Conservation (phyloP, 179 eudicot genomes). For the Beta lomatogona region DNA sequence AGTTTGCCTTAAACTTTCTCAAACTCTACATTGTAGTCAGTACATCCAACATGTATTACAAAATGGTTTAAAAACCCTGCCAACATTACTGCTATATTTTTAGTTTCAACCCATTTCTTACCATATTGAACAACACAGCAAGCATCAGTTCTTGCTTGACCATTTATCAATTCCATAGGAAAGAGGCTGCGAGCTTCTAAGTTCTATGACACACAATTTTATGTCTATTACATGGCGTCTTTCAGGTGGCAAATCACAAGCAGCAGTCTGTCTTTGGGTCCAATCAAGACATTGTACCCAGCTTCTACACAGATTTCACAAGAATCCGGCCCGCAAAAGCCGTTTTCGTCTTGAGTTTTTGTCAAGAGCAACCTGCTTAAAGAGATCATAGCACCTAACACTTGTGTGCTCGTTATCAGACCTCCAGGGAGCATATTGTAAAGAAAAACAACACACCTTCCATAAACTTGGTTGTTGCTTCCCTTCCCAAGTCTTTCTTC, state of each 20-base stretch:
- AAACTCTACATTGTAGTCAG: constrained; percentile 22
- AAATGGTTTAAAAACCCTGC: constrained; percentile 61
- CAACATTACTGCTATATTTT: constrained; percentile 68
- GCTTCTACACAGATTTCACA: constrained; percentile 62
- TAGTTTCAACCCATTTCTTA: constrained; percentile 70
- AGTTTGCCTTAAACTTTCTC: constrained; percentile 30
- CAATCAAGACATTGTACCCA: constrained; percentile 72
- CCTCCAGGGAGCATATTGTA: constrained; percentile 40
- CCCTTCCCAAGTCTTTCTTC: constrained; percentile 33
- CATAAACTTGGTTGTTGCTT: constrained; percentile 59
- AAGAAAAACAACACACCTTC: constrained; percentile 52
- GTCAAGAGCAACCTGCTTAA: constrained; percentile 52
- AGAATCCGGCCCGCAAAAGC: constrained; percentile 65
- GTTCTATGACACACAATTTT: constrained; percentile 53
- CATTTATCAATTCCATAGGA: constrained; percentile 68
- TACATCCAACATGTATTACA: constrained; percentile 35
- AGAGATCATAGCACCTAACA: constrained; percentile 63
- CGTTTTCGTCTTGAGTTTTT: constrained; percentile 48
- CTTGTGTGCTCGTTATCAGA: neutral
- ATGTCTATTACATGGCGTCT: constrained; percentile 64
- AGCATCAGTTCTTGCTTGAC: constrained; percentile 58
- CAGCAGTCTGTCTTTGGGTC: constrained; percentile 68
- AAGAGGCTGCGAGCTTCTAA: constrained; percentile 53
- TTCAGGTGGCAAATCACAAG: constrained; percentile 66
- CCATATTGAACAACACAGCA: constrained; percentile 78